Percentiles rank a stretch among this genome's conserved stretches.
These are phyloP conservation scores for Stachybotrys chlorohalonatus DNA, from an alignment of 2,329 filamentous ascomycete genomes.

Conservation along the genomic window DNA sequence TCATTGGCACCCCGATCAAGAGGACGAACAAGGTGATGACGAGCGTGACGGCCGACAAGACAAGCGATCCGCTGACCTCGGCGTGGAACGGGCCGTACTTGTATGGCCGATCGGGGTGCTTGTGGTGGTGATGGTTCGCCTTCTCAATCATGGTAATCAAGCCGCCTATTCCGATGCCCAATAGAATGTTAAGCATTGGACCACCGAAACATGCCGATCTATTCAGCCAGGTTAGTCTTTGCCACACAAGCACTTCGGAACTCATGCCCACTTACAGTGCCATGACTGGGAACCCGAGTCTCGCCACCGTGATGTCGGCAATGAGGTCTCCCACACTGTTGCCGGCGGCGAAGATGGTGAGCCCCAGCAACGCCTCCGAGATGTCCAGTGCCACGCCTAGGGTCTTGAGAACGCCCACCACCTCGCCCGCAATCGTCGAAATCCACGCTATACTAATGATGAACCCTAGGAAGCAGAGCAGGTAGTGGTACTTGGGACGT, in stretches of 20 bases:
- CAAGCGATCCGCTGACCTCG: conserved; percentile 72
- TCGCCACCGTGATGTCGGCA: conserved; percentile 87
- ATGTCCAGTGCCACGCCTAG: conserved; percentile 88
- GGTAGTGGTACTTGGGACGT: conserved; percentile 63
- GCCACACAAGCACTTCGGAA: not conserved
- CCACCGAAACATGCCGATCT: conserved; percentile 93
- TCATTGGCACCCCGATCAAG: conserved; percentile 72
- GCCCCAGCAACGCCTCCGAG: conserved; percentile 84
- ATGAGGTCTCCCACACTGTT: conserved; percentile 93
- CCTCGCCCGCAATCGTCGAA: conserved; percentile 88
- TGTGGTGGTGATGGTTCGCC: conserved; percentile 54
- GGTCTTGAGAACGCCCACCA: conserved; percentile 89
- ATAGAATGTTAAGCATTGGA: conserved; percentile 92
- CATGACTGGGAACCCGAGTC: conserved; percentile 94
- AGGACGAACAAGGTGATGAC: conserved; percentile 71
- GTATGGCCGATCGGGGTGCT: conserved; percentile 56
- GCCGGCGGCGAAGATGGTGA: conserved; percentile 93
- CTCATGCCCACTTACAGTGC: conserved; percentile 47
- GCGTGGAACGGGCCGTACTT: conserved; percentile 73
- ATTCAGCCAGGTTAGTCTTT: conserved; percentile 4
- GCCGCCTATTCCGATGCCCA: conserved; percentile 88
- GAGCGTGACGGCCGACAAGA: conserved; percentile 78
- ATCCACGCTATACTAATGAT: conserved; percentile 92
- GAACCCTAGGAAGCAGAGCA: conserved; percentile 85
- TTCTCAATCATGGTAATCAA: conserved; percentile 74